A percentile compares a stretch with the other conserved stretches of the same genome.
phyloP scores from a whole-genome alignment of 768 basidiomycete species.

The Naematelia encephala region DNA sequence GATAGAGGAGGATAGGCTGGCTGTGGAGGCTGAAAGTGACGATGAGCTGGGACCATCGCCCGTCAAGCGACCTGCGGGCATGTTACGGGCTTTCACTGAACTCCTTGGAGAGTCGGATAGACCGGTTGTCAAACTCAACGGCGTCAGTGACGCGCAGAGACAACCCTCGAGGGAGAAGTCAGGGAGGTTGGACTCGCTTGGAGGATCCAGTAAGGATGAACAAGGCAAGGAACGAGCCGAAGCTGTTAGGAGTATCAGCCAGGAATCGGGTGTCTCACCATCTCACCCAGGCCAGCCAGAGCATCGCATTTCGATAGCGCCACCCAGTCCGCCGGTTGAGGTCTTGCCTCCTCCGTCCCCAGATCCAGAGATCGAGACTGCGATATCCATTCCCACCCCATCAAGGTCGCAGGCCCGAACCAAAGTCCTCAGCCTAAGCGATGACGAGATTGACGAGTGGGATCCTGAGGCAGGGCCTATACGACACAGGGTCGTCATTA shows the following conservation, averaged over 20 bases:
- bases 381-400: background rate
- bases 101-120: slow-evolving; percentile 16
- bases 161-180: background rate
- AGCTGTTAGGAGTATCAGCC: background rate
- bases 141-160: background rate
- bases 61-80: slow-evolving; percentile 17
- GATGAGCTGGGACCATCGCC: slow-evolving; percentile 42
- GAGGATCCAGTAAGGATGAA: background rate
- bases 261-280: too few species aligned
- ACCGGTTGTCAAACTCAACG: background rate
- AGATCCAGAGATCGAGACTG: background rate
- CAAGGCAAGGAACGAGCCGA: background rate
- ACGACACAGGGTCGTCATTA: slow-evolving; percentile 23
- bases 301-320: background rate
- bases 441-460: slow-evolving; percentile 36
- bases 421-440: slow-evolving; percentile 14
- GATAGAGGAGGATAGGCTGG: slow-evolving; percentile 8
- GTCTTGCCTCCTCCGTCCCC: background rate
- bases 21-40: slow-evolving; percentile 15
- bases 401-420: too few species aligned
- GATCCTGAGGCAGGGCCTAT: slow-evolving; percentile 20
- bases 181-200: too few species aligned
- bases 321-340: background rate
- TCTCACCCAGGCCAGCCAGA: too few species aligned
- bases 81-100: slow-evolving; percentile 19